These are phyloP conservation scores for Boletus sp. DNA, from an alignment of 768 basidiomycete species.

Conservation along the genomic window DNA sequence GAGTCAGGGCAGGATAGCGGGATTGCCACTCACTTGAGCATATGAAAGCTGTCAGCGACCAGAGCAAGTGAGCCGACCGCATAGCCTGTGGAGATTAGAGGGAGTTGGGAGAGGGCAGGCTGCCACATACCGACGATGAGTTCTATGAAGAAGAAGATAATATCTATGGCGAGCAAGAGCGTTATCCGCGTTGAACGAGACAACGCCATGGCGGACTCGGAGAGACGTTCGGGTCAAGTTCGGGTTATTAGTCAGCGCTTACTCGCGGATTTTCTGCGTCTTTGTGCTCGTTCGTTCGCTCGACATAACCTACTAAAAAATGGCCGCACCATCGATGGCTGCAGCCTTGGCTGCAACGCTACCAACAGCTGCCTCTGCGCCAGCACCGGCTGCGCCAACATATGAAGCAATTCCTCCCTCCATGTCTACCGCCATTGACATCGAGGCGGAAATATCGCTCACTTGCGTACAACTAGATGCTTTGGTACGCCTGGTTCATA, in stretches of 20 bases:
- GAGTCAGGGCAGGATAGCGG: constrained; percentile 7
- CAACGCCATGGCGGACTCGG: constrained; percentile 33
- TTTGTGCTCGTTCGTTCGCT: too few species aligned
- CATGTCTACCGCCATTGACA: constrained; percentile 91
- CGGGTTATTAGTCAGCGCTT: constrained; percentile 24
- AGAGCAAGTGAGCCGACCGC: constrained; percentile 94
- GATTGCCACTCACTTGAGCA: constrained; percentile 78
- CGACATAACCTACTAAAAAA: constrained; percentile 19
- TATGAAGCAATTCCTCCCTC: constrained; percentile 90
- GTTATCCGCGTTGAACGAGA: constrained; percentile 75
- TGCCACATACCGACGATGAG: constrained; percentile 63
- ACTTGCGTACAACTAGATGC: constrained; percentile 82
- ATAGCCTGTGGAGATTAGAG: constrained; percentile 59
- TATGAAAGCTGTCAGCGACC: constrained; percentile 96
- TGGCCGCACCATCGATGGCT: constrained; percentile 86
- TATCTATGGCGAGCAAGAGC: constrained; percentile 79
- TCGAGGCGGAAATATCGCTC: constrained; percentile 85
- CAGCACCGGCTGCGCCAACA: constrained; percentile 60
- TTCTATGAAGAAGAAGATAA: constrained; percentile 85
- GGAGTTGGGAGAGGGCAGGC: constrained; percentile 8
- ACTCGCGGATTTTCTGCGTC: neutral
- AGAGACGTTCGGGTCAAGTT: neutral
- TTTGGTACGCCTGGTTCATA: constrained; percentile 53
- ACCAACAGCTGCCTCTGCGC: constrained; percentile 58
- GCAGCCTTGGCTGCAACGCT: constrained; percentile 86